These are phyloP conservation scores for Blastomyces percursus DNA, from an alignment of 2,329 filamentous ascomycete species.

Conservation along the genomic window DNA sequence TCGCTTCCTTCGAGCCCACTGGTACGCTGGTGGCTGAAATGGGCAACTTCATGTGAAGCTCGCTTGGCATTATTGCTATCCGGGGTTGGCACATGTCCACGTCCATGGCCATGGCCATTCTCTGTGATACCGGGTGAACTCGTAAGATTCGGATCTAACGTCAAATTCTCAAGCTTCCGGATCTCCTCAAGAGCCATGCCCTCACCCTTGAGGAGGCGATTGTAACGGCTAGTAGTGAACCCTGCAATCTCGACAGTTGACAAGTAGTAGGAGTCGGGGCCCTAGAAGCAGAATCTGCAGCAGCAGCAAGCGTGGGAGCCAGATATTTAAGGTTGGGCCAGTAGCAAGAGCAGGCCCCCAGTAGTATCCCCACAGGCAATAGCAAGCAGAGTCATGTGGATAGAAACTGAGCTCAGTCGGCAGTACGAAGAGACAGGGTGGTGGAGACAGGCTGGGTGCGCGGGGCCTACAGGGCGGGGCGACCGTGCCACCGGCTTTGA, in stretches of 20 bases:
- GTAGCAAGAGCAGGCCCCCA: not conserved
- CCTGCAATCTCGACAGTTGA: not conserved
- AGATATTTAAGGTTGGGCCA: not conserved
- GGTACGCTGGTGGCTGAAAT: not conserved
- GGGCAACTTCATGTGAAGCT: not conserved
- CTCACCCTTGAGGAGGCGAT: slow-evolving; percentile 18
- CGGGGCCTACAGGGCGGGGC: not conserved
- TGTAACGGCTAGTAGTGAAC: slow-evolving; percentile 7
- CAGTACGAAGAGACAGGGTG: not conserved
- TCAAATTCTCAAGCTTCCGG: slow-evolving; percentile 27
- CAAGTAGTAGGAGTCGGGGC: not conserved
- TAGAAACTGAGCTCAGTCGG: not conserved
- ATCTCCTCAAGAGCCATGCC: slow-evolving; percentile 32
- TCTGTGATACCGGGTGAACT: not conserved
- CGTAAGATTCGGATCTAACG: slow-evolving; percentile 29
- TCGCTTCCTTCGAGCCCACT: slow-evolving; percentile 31
- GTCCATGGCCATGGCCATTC: not conserved
- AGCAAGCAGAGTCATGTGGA: not conserved
- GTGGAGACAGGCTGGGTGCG: not conserved
- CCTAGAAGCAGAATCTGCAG: not conserved
- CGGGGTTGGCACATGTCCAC: not conserved
- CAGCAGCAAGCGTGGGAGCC: not conserved
- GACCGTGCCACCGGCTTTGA: not conserved
- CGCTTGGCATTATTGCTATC: not conserved
- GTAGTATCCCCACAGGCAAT: not conserved